Evolutionary conservation across 371 early-diverging fungal genomes (phyloP).

Genomic region (Mucor sp.): DNA sequence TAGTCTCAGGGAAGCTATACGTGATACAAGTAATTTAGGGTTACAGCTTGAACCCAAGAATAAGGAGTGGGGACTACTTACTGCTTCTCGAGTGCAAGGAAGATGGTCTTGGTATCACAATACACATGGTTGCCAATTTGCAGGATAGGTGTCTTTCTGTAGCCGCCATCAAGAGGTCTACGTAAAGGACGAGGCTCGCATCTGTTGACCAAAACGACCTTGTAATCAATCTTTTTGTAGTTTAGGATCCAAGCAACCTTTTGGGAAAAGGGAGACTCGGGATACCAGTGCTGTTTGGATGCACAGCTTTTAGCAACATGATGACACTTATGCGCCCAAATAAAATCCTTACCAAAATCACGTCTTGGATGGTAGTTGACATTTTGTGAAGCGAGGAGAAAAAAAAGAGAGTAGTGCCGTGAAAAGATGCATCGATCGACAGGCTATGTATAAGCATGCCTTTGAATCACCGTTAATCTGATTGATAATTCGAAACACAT

Average conservation of each 20-base stretch:
- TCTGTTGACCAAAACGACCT: constrained; percentile 31
- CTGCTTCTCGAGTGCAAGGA: constrained; percentile 55
- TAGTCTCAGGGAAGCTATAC: constrained; percentile 21
- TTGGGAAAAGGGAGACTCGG: constrained; percentile 33
- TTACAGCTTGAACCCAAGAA: neutral
- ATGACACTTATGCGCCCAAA: neutral
- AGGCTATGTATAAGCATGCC: too few relatives aligned
- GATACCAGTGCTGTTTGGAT: constrained; percentile 34
- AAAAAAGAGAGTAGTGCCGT: neutral
- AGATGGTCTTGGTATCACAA: constrained; percentile 53
- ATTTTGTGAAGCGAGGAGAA: neutral
- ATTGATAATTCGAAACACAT: too few relatives aligned
- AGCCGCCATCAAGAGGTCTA: constrained; percentile 56
- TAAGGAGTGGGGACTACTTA: constrained; percentile 3
- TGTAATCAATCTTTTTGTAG: constrained; percentile 44
- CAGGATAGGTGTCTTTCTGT: constrained; percentile 61
- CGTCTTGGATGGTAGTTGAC: neutral
- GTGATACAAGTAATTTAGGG: neutral
- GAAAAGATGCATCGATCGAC: neutral
- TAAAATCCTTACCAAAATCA: neutral
- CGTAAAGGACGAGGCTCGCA: constrained; percentile 42
- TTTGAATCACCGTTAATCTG: too few relatives aligned
- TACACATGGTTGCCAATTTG: constrained; percentile 62
- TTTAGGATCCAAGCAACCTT: constrained; percentile 38
- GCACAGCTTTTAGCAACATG: too few relatives aligned